These are phyloP conservation scores for Sistotremastrum niveocremeum DNA, from an alignment of 768 basidiomycete genomes.

Conservation along the genomic window DNA sequence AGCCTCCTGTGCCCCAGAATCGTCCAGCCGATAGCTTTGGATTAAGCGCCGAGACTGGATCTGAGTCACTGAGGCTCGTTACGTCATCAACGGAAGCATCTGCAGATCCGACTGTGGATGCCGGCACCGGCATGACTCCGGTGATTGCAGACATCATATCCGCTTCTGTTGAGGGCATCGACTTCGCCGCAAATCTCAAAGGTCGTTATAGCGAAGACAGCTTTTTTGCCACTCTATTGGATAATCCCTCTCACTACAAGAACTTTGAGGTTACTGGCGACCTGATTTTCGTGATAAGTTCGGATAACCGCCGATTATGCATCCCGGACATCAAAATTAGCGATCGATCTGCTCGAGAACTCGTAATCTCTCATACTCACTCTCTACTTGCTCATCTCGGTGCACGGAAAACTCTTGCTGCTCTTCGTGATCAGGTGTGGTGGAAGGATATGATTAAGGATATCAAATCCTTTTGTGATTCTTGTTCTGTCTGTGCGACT, in stretches of 20 bases:
- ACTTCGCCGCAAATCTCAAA: too few species aligned
- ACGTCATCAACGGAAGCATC: too few species aligned
- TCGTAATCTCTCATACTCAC: conserved; percentile 22
- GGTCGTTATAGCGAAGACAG: conserved; percentile 9
- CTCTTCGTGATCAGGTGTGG: conserved; percentile 23
- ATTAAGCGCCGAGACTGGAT: too few species aligned
- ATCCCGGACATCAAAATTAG: too few species aligned
- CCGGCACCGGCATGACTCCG: too few species aligned
- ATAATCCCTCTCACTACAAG: too few species aligned
- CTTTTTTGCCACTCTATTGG: conserved; percentile 16
- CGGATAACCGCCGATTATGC: conserved; percentile 8
- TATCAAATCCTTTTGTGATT: conserved; percentile 13
- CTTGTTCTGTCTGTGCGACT: conserved; percentile 11
- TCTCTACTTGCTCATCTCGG: conserved; percentile 27
- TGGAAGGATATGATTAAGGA: conserved; percentile 24
- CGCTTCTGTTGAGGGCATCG: too few species aligned
- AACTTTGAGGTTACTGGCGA: conserved; percentile 16
- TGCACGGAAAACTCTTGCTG: conserved; percentile 18
- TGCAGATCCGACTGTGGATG: too few species aligned
- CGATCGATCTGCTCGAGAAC: conserved; percentile 14
- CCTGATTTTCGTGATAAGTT: conserved; percentile 8
- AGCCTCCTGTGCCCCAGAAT: too few species aligned
- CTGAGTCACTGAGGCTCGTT: too few species aligned
- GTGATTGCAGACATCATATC: too few species aligned
- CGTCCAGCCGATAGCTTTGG: too few species aligned